Conservation (phyloP, 2,329 filamentous ascomycete genomes). For the Fusarium decemcellulare region DNA sequence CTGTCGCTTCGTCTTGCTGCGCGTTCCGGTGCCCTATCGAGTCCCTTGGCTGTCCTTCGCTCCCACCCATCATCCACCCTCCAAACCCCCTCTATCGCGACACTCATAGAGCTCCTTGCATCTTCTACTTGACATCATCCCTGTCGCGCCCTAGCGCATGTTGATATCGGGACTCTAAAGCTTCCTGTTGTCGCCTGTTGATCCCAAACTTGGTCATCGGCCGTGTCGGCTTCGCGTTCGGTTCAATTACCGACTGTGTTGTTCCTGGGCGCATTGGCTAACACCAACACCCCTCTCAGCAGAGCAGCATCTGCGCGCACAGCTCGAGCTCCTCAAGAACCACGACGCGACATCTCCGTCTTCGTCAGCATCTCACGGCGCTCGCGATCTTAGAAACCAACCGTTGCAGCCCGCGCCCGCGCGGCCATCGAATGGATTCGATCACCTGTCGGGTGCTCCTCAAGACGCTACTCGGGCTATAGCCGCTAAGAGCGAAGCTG, state of each 20-base stretch:
- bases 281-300: conserved; percentile 39
- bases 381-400: conserved; percentile 50
- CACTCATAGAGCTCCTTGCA: conserved; percentile 35
- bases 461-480: conserved; percentile 54
- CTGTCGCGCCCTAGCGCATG: conserved; percentile 42
- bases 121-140: conserved; percentile 40
- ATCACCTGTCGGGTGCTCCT: conserved; percentile 53
- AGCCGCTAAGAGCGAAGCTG: conserved; percentile 55
- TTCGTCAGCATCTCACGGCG: conserved; percentile 44
- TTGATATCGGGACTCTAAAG: conserved; percentile 25
- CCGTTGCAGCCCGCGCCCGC: conserved; percentile 49
- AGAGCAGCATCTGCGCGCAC: conserved; percentile 61
- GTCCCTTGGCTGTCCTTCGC: conserved; percentile 18
- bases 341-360: conserved; percentile 55
- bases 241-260: conserved; percentile 36
- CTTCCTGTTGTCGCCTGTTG: conserved; percentile 23
- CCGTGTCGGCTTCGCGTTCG: conserved; percentile 23
- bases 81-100: conserved; percentile 34
- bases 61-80: conserved; percentile 19
- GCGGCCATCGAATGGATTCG: conserved; percentile 62
- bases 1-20: conserved; percentile 28
- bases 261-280: conserved; percentile 40
- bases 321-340: conserved; percentile 60
- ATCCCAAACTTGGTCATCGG: conserved; percentile 22
- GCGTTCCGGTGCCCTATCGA: conserved; percentile 23